Base-by-base conservation (phyloP, 2,329 filamentous ascomycete species). In the Trichoderma aggressivum region DNA sequence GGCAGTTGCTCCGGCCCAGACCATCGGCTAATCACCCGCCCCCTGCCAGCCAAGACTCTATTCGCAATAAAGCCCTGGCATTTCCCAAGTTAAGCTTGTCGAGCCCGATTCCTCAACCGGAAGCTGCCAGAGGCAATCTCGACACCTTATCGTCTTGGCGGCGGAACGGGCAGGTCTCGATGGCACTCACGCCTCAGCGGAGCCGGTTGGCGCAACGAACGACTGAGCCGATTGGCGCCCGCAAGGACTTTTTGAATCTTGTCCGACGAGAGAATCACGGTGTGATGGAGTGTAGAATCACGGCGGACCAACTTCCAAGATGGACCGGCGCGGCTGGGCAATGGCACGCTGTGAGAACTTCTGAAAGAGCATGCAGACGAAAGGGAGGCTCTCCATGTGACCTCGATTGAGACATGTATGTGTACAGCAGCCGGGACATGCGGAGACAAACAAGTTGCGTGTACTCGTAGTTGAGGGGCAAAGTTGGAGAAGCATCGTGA, bases 41-140 rank as follows among this genome's bases (percentile, higher is more conserved):
- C 36, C 55, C 64, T 68, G 64, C 55, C 30, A 50, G 55, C 55
- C 64, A 68, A 68, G 64, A 60, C 55, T 26, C 21, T 26, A 60
- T 60, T 68, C 36, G 36, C 55, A 59, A 59, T 70, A 39, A 55
- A 53, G 39, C 43, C 66, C 66, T 62, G 56, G 43, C 32, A 62
- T 21, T 55, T 24, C 21, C 30, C 43, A 70, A 43, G 30, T 70
- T 62, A 70, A 70, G 21, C 43, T 55, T 70, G 58, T 43, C 24
- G 12, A 24, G 34, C 16, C 39, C 58, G 39, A 53, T 62, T 28
- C 66, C 58, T 55, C 21, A 70, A 70, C 3, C 18, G 66, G 66
- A 70, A 70, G 47, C 64, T 70, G 24, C 7, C 24, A 61, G 8
- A 62, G 66, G 56, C 66, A 70, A 70, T 62, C 66, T 70, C 16